Evolutionary conservation across 768 basidiomycete species (phyloP).

Genomic region (Candolleomyces aberdarensis): DNA sequence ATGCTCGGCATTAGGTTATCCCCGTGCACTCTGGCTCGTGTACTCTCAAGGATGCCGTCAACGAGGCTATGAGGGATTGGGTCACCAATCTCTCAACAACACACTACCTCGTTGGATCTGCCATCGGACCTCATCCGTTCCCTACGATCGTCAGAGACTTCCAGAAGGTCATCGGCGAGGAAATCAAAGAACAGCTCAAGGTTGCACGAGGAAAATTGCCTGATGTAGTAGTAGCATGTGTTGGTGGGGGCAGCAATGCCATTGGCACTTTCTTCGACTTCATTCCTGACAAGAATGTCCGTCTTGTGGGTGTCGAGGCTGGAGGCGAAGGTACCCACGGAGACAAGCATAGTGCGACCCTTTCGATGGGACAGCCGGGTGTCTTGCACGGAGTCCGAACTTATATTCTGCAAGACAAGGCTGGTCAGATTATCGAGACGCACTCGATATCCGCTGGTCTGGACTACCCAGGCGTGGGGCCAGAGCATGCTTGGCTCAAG

Average conservation of each 20-base stretch:
- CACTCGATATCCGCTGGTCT: conserved; percentile 96
- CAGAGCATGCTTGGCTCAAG: conserved; percentile 97
- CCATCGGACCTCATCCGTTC: conserved; percentile 98
- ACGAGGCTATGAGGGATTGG: conserved; percentile 98
- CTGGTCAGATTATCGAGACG: conserved; percentile 95
- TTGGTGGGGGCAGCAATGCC: conserved; percentile 96
- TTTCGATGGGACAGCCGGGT: conserved; percentile 87
- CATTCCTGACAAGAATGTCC: conserved; percentile 81
- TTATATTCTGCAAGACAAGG: conserved; percentile 84
- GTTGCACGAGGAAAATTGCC: conserved; percentile 80
- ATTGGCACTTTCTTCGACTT: conserved; percentile 99
- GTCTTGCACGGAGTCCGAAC: conserved; percentile 96
- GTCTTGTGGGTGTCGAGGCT: conserved; percentile 92
- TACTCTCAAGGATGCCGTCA: conserved; percentile 97
- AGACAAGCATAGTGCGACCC: conserved; percentile 86
- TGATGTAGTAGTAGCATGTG: conserved; percentile 93
- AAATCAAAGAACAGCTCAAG: conserved; percentile 86
- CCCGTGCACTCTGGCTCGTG: conserved; percentile 92
- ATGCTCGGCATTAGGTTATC: conserved; percentile 58
- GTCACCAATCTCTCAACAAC: conserved; percentile 92
- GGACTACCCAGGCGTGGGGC: conserved; percentile 97
- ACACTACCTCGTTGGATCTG: conserved; percentile 96
- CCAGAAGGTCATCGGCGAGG: conserved; percentile 91
- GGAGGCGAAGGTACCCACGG: conserved; percentile 94
- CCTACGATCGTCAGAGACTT: conserved; percentile 98